Evolutionary conservation across 208 protist genomes (phyloP).

Genomic region (Angomonas ambiguus): DNA sequence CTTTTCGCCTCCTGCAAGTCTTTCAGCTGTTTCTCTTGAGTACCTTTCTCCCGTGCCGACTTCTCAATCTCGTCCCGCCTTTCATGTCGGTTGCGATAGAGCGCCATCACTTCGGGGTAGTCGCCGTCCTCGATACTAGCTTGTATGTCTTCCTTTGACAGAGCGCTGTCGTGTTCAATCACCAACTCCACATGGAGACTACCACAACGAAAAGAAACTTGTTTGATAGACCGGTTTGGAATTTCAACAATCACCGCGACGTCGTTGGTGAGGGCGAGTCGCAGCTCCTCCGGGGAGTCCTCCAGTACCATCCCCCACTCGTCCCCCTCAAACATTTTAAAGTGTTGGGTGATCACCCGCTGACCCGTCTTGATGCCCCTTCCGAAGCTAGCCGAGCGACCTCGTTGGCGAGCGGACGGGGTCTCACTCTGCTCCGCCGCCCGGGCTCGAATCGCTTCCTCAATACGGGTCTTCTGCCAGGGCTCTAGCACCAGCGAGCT

Average conservation of each 20-base stretch:
- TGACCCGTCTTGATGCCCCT: neutral
- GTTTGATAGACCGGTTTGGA: constrained; percentile 3
- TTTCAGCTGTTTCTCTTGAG: neutral
- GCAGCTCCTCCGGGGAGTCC: constrained; percentile 2
- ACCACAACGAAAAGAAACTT: neutral
- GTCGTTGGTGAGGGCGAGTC: constrained; percentile 1
- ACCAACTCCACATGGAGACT: constrained; percentile 11
- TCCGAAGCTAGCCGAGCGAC: neutral
- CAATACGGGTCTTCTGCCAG: constrained; percentile 10
- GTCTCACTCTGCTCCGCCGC: neutral
- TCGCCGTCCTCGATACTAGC: constrained; percentile 14
- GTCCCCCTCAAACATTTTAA: constrained; percentile 10
- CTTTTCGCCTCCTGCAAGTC: constrained; percentile 9
- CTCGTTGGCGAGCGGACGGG: neutral
- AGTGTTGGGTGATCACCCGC: constrained; percentile 10
- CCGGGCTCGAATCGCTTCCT: constrained; percentile 5
- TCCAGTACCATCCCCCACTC: constrained; percentile 15
- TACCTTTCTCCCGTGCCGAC: neutral
- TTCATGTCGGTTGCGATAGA: constrained; percentile 11
- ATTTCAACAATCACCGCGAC: constrained; percentile 3
- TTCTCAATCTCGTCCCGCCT: constrained; percentile 1
- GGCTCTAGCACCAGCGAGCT: neutral
- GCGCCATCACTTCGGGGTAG: constrained; percentile 11
- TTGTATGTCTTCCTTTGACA: constrained; percentile 13
- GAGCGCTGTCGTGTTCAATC: constrained; percentile 19